phyloP scores from a whole-genome alignment of 139 green algal genomes.

The Asterochloris sp. region DNA sequence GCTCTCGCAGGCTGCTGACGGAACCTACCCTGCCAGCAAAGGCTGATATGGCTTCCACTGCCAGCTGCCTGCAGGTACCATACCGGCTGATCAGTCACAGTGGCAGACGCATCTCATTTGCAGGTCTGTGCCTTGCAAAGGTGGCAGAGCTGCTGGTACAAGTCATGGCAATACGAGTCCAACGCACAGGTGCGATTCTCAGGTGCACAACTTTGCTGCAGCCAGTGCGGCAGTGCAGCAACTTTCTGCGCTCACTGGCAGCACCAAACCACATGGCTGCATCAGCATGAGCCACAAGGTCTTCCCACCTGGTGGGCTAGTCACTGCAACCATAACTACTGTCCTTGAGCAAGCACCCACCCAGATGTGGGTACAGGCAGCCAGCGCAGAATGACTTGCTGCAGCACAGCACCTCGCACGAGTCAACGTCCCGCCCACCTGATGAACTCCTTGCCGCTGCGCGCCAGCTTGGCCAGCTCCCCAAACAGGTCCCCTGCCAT shows the following conservation, averaged over 20 bases:
- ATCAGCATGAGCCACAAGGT: neutral
- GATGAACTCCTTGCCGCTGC: conserved; percentile 56
- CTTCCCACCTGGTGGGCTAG: neutral
- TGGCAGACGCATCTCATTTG: neutral
- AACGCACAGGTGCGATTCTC: too few relatives aligned
- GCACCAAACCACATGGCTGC: neutral
- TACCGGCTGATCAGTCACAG: too few relatives aligned
- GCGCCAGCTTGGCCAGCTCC: conserved; percentile 57
- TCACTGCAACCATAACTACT: too few relatives aligned
- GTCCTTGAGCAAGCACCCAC: neutral
- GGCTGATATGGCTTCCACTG: conserved; percentile 34
- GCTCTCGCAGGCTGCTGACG: conserved; percentile 31
- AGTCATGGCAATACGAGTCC: neutral
- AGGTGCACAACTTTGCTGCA: too few relatives aligned
- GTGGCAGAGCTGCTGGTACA: neutral
- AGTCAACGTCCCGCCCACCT: conserved; percentile 8
- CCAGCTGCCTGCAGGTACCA: conserved; percentile 24
- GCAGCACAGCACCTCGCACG: neutral
- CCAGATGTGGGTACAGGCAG: neutral
- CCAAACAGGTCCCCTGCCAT: conserved; percentile 46
- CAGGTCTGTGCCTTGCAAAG: neutral
- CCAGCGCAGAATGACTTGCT: neutral
- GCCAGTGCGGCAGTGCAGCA: too few relatives aligned
- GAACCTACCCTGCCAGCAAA: conserved; percentile 32
- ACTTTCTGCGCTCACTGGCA: too few relatives aligned